Conservation (phyloP, 106 monocot genomes). For the Acanthochlamys bracteata region DNA sequence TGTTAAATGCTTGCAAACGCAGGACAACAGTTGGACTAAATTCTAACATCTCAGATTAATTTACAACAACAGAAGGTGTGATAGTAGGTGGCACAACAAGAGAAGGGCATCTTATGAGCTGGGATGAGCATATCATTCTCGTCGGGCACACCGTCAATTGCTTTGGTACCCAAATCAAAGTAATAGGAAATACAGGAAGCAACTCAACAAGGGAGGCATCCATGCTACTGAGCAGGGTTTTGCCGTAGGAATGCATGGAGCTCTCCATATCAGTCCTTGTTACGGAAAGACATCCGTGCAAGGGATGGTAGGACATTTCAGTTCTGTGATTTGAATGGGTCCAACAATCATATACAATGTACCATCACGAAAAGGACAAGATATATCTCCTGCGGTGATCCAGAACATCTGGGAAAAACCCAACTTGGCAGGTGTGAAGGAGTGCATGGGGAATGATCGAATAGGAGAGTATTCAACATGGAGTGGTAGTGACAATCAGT, state of each 20-base stretch:
- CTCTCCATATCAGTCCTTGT: constrained; percentile 88
- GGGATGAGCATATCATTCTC: constrained; percentile 99
- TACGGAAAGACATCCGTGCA: constrained; percentile 86
- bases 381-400: constrained; percentile 67
- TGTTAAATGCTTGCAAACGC: constrained; percentile 5
- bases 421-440: constrained; percentile 83
- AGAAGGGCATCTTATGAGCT: constrained; percentile 97
- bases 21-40: constrained; percentile 77
- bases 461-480: constrained; percentile 53
- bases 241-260: constrained; percentile 92
- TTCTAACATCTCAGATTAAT: constrained; percentile 70
- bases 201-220: constrained; percentile 87
- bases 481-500: constrained; percentile 78
- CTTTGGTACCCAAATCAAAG: constrained; percentile 72
- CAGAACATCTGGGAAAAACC: constrained; percentile 24
- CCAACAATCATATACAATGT: constrained; percentile 93
- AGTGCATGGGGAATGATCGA: constrained; percentile 70
- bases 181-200: constrained; percentile 92
- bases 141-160: constrained; percentile 89
- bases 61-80: constrained; percentile 84
- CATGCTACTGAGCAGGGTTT: constrained; percentile 92
- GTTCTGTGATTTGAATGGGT: constrained; percentile 69
- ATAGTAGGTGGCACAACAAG: constrained; percentile 93
- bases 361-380: constrained; percentile 75
- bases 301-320: constrained; percentile 68